Conservation (phyloP, 2,329 filamentous ascomycete species). For the Cladophialophora chaetospira region DNA sequence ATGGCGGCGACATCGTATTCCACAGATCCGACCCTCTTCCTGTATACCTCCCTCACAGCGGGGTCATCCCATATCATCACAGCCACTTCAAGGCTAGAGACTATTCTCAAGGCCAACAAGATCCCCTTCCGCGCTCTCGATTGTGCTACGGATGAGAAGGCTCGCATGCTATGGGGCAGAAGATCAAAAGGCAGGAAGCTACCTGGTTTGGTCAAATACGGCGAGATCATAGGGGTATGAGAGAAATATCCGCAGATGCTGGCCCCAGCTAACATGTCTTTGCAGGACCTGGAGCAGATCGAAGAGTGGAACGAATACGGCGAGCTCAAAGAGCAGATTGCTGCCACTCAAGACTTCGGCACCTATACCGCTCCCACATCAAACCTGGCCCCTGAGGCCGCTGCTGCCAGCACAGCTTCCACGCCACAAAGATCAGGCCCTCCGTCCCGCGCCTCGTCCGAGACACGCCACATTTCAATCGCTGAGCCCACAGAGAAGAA, state of each 20-base stretch:
- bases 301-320: slow-evolving; percentile 99
- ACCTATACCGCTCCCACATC: slow-evolving; percentile 3
- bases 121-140: slow-evolving; percentile 93
- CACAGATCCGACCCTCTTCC: slow-evolving; percentile 74
- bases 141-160: slow-evolving; percentile 84
- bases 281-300: slow-evolving; percentile 84
- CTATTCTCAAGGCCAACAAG: slow-evolving; percentile 91
- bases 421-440: slow-evolving; percentile 46
- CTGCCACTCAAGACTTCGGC: slow-evolving; percentile 43
- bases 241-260: neutral
- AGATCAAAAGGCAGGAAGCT: slow-evolving; percentile 84
- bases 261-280: slow-evolving; percentile 16
- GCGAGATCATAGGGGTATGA: slow-evolving; percentile 80
- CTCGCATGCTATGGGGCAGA: slow-evolving; percentile 84
- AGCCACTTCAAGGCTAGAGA: slow-evolving; percentile 91
- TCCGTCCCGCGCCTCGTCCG: slow-evolving; percentile 37
- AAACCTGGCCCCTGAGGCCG: slow-evolving; percentile 12
- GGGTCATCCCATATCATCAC: slow-evolving; percentile 96
- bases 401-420: slow-evolving; percentile 35
- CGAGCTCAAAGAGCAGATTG: slow-evolving; percentile 84
- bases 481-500: slow-evolving; percentile 27
- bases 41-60: slow-evolving; percentile 94
- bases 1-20: slow-evolving; percentile 27
- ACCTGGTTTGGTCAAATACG: slow-evolving; percentile 84
- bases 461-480: slow-evolving; percentile 32